phyloP scores from a whole-genome alignment of 345 rosid species.

The Carallia brachiata region DNA sequence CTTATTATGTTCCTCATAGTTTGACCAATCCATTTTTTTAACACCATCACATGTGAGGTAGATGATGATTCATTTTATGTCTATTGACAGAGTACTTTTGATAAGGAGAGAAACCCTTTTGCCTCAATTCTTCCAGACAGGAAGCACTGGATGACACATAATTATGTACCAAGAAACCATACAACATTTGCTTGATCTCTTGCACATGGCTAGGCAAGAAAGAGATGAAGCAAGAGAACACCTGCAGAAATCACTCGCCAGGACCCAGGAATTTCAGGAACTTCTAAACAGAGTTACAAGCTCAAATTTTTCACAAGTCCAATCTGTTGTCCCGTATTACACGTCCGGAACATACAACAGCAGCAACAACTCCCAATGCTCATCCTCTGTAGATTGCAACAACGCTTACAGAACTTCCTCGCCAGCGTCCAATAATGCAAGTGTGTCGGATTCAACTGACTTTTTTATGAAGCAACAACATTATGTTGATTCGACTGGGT shows the following conservation, averaged over 20 bases:
- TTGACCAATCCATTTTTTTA: too few relatives aligned
- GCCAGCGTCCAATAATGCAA: neutral
- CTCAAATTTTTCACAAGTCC: neutral
- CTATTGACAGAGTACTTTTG: neutral
- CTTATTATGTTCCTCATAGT: too few relatives aligned
- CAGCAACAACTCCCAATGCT: neutral
- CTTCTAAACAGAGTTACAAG: neutral
- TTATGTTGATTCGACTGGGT: neutral
- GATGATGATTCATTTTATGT: too few relatives aligned
- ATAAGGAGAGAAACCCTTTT: neutral
- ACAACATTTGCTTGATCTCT: neutral
- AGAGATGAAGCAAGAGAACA: slow-evolving; percentile 5
- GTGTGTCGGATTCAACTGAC: neutral
- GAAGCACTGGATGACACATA: neutral
- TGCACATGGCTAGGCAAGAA: neutral
- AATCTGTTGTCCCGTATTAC: neutral
- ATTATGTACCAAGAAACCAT: neutral
- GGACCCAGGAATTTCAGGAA: neutral
- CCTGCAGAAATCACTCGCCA: neutral
- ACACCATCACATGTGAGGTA: too few relatives aligned
- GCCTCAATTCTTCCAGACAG: neutral
- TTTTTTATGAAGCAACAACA: neutral
- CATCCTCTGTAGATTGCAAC: neutral
- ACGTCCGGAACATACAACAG: too few relatives aligned
- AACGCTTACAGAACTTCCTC: neutral